Conservation (phyloP, 2,329 filamentous ascomycete species). For the Cladophialophora yegresii region DNA sequence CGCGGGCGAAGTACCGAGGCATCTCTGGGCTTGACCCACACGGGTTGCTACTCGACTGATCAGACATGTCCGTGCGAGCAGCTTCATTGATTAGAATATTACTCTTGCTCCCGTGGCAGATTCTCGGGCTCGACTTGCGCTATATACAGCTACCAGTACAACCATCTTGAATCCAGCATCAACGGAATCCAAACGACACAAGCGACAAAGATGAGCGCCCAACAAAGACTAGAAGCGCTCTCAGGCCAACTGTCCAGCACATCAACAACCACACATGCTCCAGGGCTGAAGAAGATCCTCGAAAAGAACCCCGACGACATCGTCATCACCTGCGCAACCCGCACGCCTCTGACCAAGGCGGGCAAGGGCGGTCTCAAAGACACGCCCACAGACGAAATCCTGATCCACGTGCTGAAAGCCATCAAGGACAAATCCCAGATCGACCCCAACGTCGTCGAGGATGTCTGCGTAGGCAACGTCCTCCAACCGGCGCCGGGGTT, state of each 20-base stretch:
- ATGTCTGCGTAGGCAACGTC: conserved; percentile 88
- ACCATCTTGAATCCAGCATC: not conserved
- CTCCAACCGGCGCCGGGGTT: conserved; percentile 89
- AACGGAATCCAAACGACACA: not conserved
- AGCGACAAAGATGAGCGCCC: conserved; percentile 24
- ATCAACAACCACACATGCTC: conserved; percentile 21
- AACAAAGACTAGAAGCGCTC: conserved; percentile 29
- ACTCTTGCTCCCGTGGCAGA: not conserved
- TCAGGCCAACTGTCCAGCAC: conserved; percentile 28
- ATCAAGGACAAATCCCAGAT: conserved; percentile 83
- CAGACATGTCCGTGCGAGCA: not conserved
- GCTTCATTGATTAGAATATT: not conserved
- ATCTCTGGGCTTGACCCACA: not conserved
- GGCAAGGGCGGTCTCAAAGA: conserved; percentile 96
- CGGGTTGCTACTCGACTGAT: not conserved
- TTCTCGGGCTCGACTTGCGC: not conserved
- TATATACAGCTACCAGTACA: not conserved
- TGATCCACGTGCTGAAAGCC: conserved; percentile 78
- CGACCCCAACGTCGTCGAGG: conserved; percentile 83
- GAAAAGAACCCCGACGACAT: conserved; percentile 66
- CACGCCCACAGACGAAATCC: conserved; percentile 80
- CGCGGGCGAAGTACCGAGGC: conserved; percentile 4
- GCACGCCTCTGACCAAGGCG: conserved; percentile 88
- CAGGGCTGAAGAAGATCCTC: conserved; percentile 59
- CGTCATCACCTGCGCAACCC: conserved; percentile 87